Base-by-base conservation (phyloP, 106 monocot species). In the Acorus gramineus region DNA sequence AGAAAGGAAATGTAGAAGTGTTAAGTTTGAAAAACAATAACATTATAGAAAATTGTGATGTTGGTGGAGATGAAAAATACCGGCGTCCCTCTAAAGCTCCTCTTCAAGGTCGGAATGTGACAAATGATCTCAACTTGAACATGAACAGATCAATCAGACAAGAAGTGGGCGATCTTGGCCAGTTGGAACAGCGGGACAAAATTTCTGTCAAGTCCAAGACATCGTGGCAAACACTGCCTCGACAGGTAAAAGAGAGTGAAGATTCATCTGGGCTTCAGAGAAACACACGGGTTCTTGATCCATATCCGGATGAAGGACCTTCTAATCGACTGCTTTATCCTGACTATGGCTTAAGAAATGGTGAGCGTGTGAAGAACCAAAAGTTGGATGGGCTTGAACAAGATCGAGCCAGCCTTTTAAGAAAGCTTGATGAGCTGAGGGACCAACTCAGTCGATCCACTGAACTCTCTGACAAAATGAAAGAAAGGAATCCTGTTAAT, bases 351-450 rank as follows among this genome's bases (percentile, higher is more conserved):
- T 45, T 46, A 42, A 28, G 44, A 9, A 46, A 46, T 50, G 62
- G 49, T 9, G 56, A 64, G 68, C 14, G 11, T 43, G 43, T 14
- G 52, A 63, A 70, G 10, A 73, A 57, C 63, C 51, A 60, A 11
- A 81, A 70, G 6, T 2, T 43, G 8, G 79, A 80, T 47, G 43
- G 57, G 6, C 52, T 77, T 42, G 83, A 79, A 51, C 82, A 87
- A 71, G 91, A 98, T 60, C 71, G 74, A 50, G 82, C 73, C 3
- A 83, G 83, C 54, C 74, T 99, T 66, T 63, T 92, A 57, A 83
- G 77, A 46, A 85, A 89, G 72, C 83, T 99, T 11, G 98, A 92
- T 84, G 98, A 92, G 55, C 76, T 99, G 59, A 79, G 88, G 14
- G 87, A 89, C 53, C 88, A 99, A 62, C 73, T 99, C 5, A 79